These are phyloP conservation scores for Zymoseptoria tritici DNA, from an alignment of 2,329 filamentous ascomycete genomes.

Conservation along the genomic window DNA sequence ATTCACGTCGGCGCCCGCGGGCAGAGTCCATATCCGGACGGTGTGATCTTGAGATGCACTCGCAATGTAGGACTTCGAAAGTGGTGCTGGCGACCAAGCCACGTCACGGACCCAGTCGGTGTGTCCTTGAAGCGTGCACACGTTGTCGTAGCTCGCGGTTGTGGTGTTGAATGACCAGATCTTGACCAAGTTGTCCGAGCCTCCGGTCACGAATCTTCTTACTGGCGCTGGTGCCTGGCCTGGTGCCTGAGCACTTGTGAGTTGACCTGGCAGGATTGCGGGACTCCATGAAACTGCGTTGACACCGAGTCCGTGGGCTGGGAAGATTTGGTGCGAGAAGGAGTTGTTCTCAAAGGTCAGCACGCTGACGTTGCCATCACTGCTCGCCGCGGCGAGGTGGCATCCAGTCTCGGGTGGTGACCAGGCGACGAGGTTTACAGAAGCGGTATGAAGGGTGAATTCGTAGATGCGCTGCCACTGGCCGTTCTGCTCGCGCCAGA, in stretches of 20 bases:
- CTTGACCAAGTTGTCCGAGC: constrained; percentile 88
- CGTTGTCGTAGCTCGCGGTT: constrained; percentile 27
- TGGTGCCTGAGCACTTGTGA: constrained; percentile 59
- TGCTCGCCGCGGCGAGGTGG: constrained; percentile 87
- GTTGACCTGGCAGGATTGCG: constrained; percentile 71
- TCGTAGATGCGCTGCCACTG: constrained; percentile 75
- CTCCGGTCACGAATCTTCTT: constrained; percentile 86
- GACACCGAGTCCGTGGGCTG: constrained; percentile 85
- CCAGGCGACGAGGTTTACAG: constrained; percentile 95
- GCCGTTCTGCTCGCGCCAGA: constrained; percentile 78
- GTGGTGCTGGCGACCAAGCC: constrained; percentile 88
- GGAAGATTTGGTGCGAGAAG: constrained; percentile 84
- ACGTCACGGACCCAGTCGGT: constrained; percentile 97
- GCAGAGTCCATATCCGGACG: constrained; percentile 84
- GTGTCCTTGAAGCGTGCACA: constrained; percentile 68
- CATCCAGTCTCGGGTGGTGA: constrained; percentile 95
- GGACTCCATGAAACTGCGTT: constrained; percentile 97
- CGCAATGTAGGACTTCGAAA: constrained; percentile 95
- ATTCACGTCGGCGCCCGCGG: constrained; percentile 32
- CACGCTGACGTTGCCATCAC: constrained; percentile 86
- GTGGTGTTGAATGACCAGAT: constrained; percentile 74
- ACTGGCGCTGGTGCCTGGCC: constrained; percentile 44
- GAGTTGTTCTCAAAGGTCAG: constrained; percentile 95
- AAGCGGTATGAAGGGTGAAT: constrained; percentile 87
- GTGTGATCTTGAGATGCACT: constrained; percentile 95